A percentile compares a stretch with the other conserved stretches of the same genome.
Evolutionary conservation across 2,329 filamentous ascomycete species (phyloP).

Genomic region (Aureobasidium uvarum): DNA sequence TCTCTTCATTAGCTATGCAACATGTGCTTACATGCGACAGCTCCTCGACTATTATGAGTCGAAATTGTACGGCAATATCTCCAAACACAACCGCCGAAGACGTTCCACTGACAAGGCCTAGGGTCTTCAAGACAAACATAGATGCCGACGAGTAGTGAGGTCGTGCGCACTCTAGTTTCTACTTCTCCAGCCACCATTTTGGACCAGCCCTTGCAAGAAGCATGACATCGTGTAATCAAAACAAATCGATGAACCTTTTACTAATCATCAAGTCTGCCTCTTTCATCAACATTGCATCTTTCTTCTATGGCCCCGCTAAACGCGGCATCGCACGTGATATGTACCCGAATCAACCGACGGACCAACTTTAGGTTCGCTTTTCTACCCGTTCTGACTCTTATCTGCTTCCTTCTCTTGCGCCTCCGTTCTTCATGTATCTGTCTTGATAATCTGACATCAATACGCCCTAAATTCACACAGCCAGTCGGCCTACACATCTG

Average conservation of each 20-base stretch:
- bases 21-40: background rate
- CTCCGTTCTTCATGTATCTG: background rate
- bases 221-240: conserved; percentile 6
- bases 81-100: conserved; percentile 22
- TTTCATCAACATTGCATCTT: background rate
- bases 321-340: conserved; percentile 3
- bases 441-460: background rate
- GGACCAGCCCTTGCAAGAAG: background rate
- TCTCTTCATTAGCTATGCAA: too few relatives aligned
- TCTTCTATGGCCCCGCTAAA: background rate
- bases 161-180: background rate
- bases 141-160: background rate
- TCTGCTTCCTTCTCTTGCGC: background rate
- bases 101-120: conserved; percentile 24
- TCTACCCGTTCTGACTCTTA: conserved; percentile 6
- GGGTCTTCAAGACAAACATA: conserved; percentile 11
- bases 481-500: background rate
- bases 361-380: conserved; percentile 5
- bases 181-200: background rate
- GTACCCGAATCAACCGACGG: conserved; percentile 1
- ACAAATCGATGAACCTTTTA: background rate
- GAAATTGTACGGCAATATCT: conserved; percentile 7
- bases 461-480: background rate
- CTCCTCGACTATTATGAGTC: conserved; percentile 24
- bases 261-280: background rate